Evolutionary conservation across 1,284 basidiomycete genomes (phyloP).

Genomic region (Neonothopanus nambi): DNA sequence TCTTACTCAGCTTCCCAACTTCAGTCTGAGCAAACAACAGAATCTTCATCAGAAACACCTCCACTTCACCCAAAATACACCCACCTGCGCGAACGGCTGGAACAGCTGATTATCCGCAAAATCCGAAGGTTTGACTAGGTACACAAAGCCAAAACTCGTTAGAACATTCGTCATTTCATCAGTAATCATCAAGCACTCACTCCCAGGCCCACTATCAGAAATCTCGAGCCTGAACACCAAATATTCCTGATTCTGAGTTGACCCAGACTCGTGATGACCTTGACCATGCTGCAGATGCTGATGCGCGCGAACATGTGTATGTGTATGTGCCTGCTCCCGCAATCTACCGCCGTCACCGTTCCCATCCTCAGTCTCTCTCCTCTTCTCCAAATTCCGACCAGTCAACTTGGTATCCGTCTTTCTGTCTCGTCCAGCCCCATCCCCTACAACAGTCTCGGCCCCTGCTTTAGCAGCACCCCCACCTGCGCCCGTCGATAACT

Average conservation of each 20-base stretch:
- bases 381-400: not conserved
- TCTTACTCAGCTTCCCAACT: constrained; percentile 34
- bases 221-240: constrained; percentile 18
- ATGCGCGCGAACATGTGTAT: too few relatives aligned
- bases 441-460: too few relatives aligned
- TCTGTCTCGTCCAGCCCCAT: too few relatives aligned
- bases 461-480: too few relatives aligned
- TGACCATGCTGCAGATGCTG: too few relatives aligned
- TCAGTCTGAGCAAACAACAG: constrained; percentile 31
- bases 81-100: constrained; percentile 31
- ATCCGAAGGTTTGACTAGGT: constrained; percentile 33
- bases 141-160: too few relatives aligned
- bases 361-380: not conserved
- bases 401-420: not conserved
- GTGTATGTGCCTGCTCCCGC: not conserved
- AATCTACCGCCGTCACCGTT: not conserved
- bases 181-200: constrained; percentile 1
- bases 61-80: not conserved
- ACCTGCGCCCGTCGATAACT: constrained; percentile 1
- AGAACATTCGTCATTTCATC: too few relatives aligned
- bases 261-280: too few relatives aligned
- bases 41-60: not conserved
- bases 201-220: constrained; percentile 12
- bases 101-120: constrained; percentile 41
- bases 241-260: constrained; percentile 5